Base-by-base conservation (phyloP, 805 yeast genomes). In the Yamadazyma kitorensis region DNA sequence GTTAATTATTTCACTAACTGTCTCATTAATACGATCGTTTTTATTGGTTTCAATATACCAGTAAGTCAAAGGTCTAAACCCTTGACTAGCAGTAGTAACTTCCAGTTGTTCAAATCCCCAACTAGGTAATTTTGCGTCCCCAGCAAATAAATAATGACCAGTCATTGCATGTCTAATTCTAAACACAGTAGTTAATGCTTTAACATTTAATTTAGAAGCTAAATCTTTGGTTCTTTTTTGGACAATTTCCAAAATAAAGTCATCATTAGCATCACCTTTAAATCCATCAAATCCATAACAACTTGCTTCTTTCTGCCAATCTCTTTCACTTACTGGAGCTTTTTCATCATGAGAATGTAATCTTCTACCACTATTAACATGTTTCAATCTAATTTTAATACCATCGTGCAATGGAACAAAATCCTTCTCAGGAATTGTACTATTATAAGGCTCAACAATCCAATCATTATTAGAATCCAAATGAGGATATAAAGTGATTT, bases 71-170 rank as follows among this genome's bases (percentile, higher is more conserved):
- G 73, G 67, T 37, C 74, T 62, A 35, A 70, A 67, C 57, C 89
- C 93, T 47, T 78, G 82, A 13, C 74, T 58, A 23, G 94, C 87
- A 64, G 89, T 74, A 3, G 89, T 78, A 34, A 85, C 94, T 64
- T 85, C 95, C 57, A 81, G 89, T 59, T 85, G 95, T 42, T 78
- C 83, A 46, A 79, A 82, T 1, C 84, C 94, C 89, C 93, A 84
- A 33, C 75, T 76, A 41, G 95, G 95, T 50, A 85, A 70, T 54
- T 82, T 82, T 10, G 73, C 76, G 37, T 76, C 81, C 45, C 78
- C 82, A n/a, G 93, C 80, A 57, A 83, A 85, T 48, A 85, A 63
- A 52, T 78, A 80, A 61, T 86, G 74, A 36, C 88, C 88, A 17
- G 84, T 70, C 83, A 82, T 78, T 21, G 88, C 89, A 51, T 85